phyloP scores from a whole-genome alignment of 2,329 filamentous ascomycete species.

The Penicillium palitans region DNA sequence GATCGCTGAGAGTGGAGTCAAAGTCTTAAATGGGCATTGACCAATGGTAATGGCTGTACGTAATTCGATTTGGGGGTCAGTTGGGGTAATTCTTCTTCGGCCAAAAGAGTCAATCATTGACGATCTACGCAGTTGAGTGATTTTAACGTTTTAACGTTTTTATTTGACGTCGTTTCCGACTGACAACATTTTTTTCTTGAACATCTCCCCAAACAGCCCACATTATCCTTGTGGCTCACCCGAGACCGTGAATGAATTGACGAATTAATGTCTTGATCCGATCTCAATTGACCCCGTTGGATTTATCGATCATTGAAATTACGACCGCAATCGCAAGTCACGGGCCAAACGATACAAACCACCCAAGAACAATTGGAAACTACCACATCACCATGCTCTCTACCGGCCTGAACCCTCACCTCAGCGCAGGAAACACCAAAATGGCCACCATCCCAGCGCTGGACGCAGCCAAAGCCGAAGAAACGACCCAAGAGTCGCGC shows the following conservation, averaged over 20 bases:
- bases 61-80: conserved; percentile 8
- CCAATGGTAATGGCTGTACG: conserved; percentile 15
- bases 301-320: background rate
- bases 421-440: background rate
- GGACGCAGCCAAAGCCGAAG: conserved; percentile 24
- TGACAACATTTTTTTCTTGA: background rate
- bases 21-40: background rate
- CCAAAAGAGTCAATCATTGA: conserved; percentile 7
- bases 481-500: conserved; percentile 65
- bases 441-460: conserved; percentile 30
- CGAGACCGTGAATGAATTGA: background rate
- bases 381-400: conserved; percentile 1
- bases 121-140: background rate
- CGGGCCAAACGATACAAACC: background rate
- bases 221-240: background rate
- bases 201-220: conserved; percentile 16
- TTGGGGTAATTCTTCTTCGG: conserved; percentile 5
- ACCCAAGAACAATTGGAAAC: background rate
- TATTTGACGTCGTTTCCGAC: background rate
- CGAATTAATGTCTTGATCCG: conserved; percentile 7
- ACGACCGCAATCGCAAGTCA: background rate
- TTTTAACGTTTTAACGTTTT: background rate
- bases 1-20: background rate
- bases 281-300: background rate
- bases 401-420: background rate